Base-by-base conservation (phyloP, 2,329 filamentous ascomycete species). In the Ceratocystis papillata region DNA sequence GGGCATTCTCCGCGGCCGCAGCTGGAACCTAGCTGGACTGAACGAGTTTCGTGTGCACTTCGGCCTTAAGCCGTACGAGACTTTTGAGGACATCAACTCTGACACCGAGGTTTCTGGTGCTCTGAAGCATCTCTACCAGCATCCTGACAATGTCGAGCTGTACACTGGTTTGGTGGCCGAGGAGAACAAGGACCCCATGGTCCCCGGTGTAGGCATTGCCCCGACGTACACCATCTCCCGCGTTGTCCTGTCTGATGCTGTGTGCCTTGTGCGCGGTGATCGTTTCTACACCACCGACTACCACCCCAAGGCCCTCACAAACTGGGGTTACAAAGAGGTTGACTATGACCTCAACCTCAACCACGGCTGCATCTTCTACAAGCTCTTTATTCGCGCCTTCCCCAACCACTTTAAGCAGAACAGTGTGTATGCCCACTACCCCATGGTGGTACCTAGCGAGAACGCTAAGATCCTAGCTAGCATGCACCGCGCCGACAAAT, bases 1-100 rank as follows among this genome's bases (percentile, higher is more conserved):
- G 5, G 89, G 89, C 55, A 94, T 95, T 67, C 79, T 89, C 61
- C 88, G 91, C 68, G 84, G 87, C 2, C 81, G 90, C 59, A 81
- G 82, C 65, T 95, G 90, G 90, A 87, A 90, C 68, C 76, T 90
- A 7, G 87, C 87, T 0, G 86, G 87, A 0, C 78, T 95, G 68
- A 95, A 95, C 72, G 90, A 94, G 77, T 95, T 94, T 79, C 83
- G 90, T 64, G 86, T 88, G 73, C 88, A 91, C 76, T 92, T 93
- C 71, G 85, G 86, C 1, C 78, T 96, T 5, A 88, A 88, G 75
- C 82, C 83, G 0, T 87, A 95, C 72, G 83, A 86, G 25, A 87
- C 80, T 0, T 95, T 95, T 68, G 88, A 92, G 73, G 88, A 92
- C 63, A 91, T 95, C 76, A 94, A 92, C 74, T 84, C 86, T 0